Conservation (phyloP, 2,329 filamentous ascomycete genomes). For the Trichoderma sp. region DNA sequence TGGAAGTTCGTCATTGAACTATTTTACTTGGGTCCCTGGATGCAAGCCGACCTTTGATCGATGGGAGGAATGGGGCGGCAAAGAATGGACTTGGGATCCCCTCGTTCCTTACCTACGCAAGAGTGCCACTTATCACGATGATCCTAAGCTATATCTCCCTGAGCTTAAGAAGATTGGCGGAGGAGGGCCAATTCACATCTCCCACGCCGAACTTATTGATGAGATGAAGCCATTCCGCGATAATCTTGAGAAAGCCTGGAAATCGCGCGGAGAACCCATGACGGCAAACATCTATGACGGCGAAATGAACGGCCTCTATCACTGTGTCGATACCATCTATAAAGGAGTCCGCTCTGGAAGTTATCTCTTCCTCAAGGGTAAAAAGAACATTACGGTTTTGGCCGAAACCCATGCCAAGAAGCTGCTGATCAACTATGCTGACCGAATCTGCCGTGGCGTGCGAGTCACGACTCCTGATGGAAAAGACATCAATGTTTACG, state of each 20-base stretch:
- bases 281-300: slow-evolving; percentile 59
- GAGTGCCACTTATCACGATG: slow-evolving; percentile 58
- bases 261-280: slow-evolving; percentile 50
- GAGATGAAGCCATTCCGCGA: slow-evolving; percentile 55
- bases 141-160: slow-evolving; percentile 45
- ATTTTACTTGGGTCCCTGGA: slow-evolving; percentile 64
- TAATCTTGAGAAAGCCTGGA: slow-evolving; percentile 53
- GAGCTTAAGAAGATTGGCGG: slow-evolving; percentile 53
- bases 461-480: slow-evolving; percentile 41
- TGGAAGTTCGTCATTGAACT: slow-evolving; percentile 60
- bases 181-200: slow-evolving; percentile 54
- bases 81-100: slow-evolving; percentile 62
- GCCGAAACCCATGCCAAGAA: slow-evolving; percentile 51
- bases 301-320: slow-evolving; percentile 53
- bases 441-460: slow-evolving; percentile 48
- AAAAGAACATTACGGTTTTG: slow-evolving; percentile 57
- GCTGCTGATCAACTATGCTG: slow-evolving; percentile 50
- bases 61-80: slow-evolving; percentile 69
- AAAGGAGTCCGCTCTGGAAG: slow-evolving; percentile 54
- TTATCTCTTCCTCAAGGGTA: slow-evolving; percentile 52
- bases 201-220: slow-evolving; percentile 55
- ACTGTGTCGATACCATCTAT: slow-evolving; percentile 59
- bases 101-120: slow-evolving; percentile 55
- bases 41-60: slow-evolving; percentile 63
- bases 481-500: slow-evolving; percentile 46